Base-by-base conservation (phyloP, 306 rosid species). In the Vicia sativa region DNA sequence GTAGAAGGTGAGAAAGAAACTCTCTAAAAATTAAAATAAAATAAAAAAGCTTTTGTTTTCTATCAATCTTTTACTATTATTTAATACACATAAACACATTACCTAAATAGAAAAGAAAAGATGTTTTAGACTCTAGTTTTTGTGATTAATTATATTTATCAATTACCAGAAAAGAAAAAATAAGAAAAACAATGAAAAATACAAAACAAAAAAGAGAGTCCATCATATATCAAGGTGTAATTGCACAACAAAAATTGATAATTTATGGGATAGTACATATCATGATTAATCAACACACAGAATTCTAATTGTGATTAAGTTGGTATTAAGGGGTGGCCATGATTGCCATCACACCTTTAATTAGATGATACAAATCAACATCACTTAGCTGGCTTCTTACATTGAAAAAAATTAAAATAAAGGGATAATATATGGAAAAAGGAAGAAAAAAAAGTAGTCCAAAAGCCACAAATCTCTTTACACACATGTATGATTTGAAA, bases 331-430 rank as follows among this genome's bases (percentile, higher is more conserved):
- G 95, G 91, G 82, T 78, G 87, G 83, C 89, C 80, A 75, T 78
- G 80, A 83, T 72, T 81, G 90, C 85, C 91, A 78, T 89, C 89
- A 79, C 86, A 81, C 90, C 87, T 79, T 79, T 64, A 39, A 61
- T 61, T 61, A 64, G 76, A 79, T 80, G 74, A 78, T 84, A 85
- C 72, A 61, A 60, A 78, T 72, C 87, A 81, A 75, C 80, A 80
- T 74, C 77, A 73, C 87, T 50, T 67, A 54, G 61, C 63, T 74
- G 66, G 74, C 69, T 74, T 76, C 68, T 81, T 79, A 76, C 81
- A 69, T 13, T 13, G 35, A 59, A 56, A 55, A 78, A 56, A 31
- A 31, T 31, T 62, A 54, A 42, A 44, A 48, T 41, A 16, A 39
- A 42, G 23, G 25, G 48, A 41, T 52, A 26, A 70, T 18, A 39